These are phyloP conservation scores for Cylindricascospora bacillispora DNA, from an alignment of 1,139 yeast species.

Conservation along the genomic window DNA sequence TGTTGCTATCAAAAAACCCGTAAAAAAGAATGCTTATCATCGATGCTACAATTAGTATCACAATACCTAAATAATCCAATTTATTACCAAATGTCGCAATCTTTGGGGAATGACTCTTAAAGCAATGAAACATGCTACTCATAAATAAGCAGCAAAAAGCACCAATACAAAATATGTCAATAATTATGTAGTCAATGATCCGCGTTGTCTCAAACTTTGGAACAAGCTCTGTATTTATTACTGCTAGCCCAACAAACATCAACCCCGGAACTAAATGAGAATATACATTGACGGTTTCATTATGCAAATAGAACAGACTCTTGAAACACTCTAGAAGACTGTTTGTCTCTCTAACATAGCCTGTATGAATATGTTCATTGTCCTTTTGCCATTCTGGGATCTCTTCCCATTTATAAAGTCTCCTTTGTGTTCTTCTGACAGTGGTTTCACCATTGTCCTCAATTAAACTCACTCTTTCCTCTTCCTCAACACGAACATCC, in stretches of 20 bases:
- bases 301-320: constrained; percentile 61
- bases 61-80: constrained; percentile 79
- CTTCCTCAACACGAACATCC: not conserved
- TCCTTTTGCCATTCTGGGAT: constrained; percentile 81
- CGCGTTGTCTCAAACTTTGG: constrained; percentile 36
- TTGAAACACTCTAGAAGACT: constrained; percentile 39
- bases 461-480: constrained; percentile 1
- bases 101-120: constrained; percentile 59
- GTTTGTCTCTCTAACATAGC: constrained; percentile 62
- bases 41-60: constrained; percentile 62
- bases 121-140: constrained; percentile 66
- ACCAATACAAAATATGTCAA: constrained; percentile 37
- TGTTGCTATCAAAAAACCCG: constrained; percentile 44
- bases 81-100: constrained; percentile 61
- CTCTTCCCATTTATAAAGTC: constrained; percentile 31
- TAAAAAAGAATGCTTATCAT: constrained; percentile 59
- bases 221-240: constrained; percentile 18
- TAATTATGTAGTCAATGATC: constrained; percentile 32
- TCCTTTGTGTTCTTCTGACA: too few relatives aligned
- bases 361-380: constrained; percentile 60
- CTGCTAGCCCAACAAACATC: constrained; percentile 27
- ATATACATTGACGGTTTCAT: constrained; percentile 74
- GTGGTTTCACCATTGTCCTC: constrained; percentile 1
- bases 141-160: constrained; percentile 49
- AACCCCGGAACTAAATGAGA: constrained; percentile 63